A percentile compares a stretch with the other conserved stretches of the same genome.
Conservation (phyloP, 768 basidiomycete genomes). For the Gloeopeniophorella convolvens region DNA sequence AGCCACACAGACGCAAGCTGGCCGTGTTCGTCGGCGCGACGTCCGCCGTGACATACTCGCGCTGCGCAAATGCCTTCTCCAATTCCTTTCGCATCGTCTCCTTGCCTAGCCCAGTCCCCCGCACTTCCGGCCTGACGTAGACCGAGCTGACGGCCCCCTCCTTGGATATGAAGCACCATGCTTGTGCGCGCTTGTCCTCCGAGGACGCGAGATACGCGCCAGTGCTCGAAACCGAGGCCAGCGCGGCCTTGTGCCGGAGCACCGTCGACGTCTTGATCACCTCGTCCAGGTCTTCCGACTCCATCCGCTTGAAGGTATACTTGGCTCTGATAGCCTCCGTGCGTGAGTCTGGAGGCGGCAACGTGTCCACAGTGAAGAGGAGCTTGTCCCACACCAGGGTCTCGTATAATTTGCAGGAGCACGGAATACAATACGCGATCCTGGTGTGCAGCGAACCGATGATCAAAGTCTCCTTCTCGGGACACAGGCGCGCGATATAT, state of each 20-base stretch:
- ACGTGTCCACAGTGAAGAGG: not conserved
- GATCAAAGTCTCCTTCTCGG: not conserved
- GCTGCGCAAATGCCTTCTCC: constrained; percentile 1
- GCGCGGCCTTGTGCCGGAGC: not conserved
- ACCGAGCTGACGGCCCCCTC: constrained; percentile 8
- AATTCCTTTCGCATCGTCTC: constrained; percentile 5
- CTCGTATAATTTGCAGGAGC: not conserved
- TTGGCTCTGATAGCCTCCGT: not conserved
- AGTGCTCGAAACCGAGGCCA: not conserved
- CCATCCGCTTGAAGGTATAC: not conserved
- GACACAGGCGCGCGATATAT: not conserved
- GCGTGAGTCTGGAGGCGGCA: not conserved
- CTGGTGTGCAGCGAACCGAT: not conserved
- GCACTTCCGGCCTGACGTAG: constrained; percentile 12
- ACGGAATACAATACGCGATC: not conserved
- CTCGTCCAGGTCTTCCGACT: not conserved
- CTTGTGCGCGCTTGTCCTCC: not conserved
- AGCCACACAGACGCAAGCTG: not conserved
- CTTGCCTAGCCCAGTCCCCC: constrained; percentile 4
- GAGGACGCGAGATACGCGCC: constrained; percentile 5
- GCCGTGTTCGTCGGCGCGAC: not conserved
- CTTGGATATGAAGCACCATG: constrained; percentile 10
- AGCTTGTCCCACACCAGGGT: not conserved
- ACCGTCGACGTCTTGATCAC: not conserved
- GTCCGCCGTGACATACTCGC: not conserved